phyloP scores from a whole-genome alignment of 306 rosid genomes.

The Albizia julibrissin region DNA sequence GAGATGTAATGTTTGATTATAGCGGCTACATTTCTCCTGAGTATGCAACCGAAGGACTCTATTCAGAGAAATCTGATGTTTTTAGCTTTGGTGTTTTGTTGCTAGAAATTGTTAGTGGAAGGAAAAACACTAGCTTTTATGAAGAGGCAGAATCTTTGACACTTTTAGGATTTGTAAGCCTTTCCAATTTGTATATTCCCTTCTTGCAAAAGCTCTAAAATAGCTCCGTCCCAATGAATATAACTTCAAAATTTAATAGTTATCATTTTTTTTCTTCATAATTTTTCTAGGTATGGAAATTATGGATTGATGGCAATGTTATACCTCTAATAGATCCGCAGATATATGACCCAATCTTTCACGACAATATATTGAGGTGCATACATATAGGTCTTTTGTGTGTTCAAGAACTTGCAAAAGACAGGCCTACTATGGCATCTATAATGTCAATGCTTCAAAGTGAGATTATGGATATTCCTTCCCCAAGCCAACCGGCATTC shows the following conservation, averaged over 20 bases:
- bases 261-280: background rate
- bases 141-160: background rate
- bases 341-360: background rate
- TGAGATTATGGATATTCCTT: background rate
- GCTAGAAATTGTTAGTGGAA: background rate
- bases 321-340: conserved; percentile 23
- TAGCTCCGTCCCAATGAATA: background rate
- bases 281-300: conserved; percentile 36
- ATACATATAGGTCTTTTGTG: conserved; percentile 35
- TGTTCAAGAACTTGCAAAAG: conserved; percentile 36
- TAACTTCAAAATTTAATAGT: background rate
- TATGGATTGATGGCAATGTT: conserved; percentile 30
- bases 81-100: background rate
- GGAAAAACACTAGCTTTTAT: conserved; percentile 9
- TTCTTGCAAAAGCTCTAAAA: background rate
- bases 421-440: conserved; percentile 24
- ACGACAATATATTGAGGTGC: conserved; percentile 25
- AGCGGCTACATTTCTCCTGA: background rate
- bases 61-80: background rate
- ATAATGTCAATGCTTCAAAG: conserved; percentile 2
- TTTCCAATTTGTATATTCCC: background rate
- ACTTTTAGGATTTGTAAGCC: conserved; percentile 20
- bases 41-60: background rate
- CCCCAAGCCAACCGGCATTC: background rate
- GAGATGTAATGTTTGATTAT: background rate